Conservation (phyloP, 495 filamentous ascomycete species). For the Chaetomium fimeti region DNA sequence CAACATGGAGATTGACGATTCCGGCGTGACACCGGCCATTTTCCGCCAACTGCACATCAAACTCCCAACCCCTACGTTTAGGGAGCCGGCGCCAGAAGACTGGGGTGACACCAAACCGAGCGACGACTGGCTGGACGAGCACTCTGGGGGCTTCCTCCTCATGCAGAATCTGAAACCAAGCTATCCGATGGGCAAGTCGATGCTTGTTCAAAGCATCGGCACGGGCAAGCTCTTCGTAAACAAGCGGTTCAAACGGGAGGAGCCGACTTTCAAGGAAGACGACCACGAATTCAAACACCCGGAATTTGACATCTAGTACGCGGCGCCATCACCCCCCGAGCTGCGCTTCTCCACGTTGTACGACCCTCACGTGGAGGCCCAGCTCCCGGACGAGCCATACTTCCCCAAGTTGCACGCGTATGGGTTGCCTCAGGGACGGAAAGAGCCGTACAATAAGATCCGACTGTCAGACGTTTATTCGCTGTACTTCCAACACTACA, state of each 20-base stretch:
- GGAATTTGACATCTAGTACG: background rate
- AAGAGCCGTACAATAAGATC: too few species aligned
- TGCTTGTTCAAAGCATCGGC: slow-evolving; percentile 12
- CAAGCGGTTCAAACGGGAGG: slow-evolving; percentile 5
- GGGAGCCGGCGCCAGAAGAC: background rate
- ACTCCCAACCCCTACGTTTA: background rate
- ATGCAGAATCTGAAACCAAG: slow-evolving; percentile 1
- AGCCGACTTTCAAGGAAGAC: background rate
- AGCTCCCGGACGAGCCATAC: slow-evolving; percentile 15
- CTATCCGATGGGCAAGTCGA: slow-evolving; percentile 1
- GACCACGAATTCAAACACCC: background rate
- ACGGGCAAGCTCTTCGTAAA: slow-evolving; percentile 8
- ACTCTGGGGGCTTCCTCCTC: slow-evolving; percentile 16
- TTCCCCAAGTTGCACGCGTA: slow-evolving; percentile 18
- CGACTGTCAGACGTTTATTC: background rate
- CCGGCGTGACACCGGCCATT: background rate
- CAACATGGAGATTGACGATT: background rate
- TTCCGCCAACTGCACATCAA: slow-evolving; percentile 15
- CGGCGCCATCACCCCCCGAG: background rate
- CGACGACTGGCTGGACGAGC: slow-evolving; percentile 5
- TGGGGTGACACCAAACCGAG: background rate
- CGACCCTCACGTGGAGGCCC: background rate
- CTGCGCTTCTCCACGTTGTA: slow-evolving; percentile 18
- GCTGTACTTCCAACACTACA: slow-evolving; percentile 20
- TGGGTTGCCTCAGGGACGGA: background rate